Percentiles rank a stretch among this genome's conserved stretches.
These are phyloP conservation scores for Amylocystis lapponica DNA, from an alignment of 768 basidiomycete genomes.

Conservation along the genomic window DNA sequence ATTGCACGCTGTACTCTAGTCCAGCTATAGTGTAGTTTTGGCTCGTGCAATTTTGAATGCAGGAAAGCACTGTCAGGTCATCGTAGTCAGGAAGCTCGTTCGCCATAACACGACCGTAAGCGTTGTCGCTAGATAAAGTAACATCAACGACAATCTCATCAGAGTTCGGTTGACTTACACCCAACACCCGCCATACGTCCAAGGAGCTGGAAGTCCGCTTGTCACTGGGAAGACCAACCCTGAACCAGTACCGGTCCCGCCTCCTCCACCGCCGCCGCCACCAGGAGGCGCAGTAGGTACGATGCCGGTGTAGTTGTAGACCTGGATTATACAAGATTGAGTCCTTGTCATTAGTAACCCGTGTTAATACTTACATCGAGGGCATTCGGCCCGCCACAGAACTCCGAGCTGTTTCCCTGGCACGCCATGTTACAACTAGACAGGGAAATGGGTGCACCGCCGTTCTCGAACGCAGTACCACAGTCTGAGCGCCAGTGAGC, in stretches of 20 bases:
- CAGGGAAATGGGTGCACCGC: constrained; percentile 40
- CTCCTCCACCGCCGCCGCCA: constrained; percentile 18
- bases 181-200: constrained; percentile 62
- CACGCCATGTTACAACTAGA: constrained; percentile 65
- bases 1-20: constrained; percentile 53
- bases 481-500: constrained; percentile 39
- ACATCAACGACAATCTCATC: neutral
- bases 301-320: constrained; percentile 65
- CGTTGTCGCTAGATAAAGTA: constrained; percentile 41
- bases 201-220: constrained; percentile 45
- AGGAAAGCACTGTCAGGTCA: constrained; percentile 52
- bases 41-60: constrained; percentile 51
- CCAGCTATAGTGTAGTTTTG: constrained; percentile 64
- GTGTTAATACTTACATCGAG: constrained; percentile 38
- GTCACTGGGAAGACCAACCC: constrained; percentile 39
- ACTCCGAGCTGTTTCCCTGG: constrained; percentile 53
- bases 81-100: constrained; percentile 33
- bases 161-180: constrained; percentile 31
- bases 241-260: constrained; percentile 9
- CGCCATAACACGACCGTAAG: constrained; percentile 54
- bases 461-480: constrained; percentile 38
- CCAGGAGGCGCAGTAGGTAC: constrained; percentile 31
- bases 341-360: neutral
- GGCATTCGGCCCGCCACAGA: constrained; percentile 68
- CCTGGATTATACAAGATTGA: constrained; percentile 8